Percentiles rank a stretch among this genome's conserved stretches.
phyloP scores from a whole-genome alignment of 768 basidiomycete species.

The Cystobasidium tubakii region DNA sequence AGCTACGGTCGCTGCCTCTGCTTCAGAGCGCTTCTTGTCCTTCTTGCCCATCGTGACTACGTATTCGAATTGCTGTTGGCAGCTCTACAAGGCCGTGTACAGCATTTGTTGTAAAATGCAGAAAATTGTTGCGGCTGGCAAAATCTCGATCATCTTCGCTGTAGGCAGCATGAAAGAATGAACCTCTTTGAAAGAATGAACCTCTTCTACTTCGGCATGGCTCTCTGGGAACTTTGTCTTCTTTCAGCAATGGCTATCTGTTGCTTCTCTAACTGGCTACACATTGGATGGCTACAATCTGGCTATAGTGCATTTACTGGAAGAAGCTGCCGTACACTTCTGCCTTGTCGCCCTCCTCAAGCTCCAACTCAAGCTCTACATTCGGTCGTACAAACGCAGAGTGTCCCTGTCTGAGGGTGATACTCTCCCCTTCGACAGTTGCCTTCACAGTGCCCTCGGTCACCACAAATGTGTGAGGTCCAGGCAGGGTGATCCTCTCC shows the following conservation, averaged over 20 bases:
- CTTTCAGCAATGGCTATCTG: too few relatives aligned
- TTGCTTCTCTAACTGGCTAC: neutral
- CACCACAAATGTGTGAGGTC: slow-evolving; percentile 39
- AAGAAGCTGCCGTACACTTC: slow-evolving; percentile 43
- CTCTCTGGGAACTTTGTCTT: too few relatives aligned
- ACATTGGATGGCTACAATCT: neutral
- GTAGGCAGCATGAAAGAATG: too few relatives aligned
- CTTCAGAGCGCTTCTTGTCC: slow-evolving; percentile 22
- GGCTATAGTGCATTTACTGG: slow-evolving; percentile 7
- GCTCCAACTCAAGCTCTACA: slow-evolving; percentile 27
- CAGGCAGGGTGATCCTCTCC: slow-evolving; percentile 32
- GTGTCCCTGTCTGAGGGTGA: slow-evolving; percentile 37
- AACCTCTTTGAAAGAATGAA: neutral
- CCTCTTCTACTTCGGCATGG: too few relatives aligned
- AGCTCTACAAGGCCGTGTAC: neutral
- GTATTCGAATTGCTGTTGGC: neutral
- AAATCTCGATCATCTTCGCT: neutral
- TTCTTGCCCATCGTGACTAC: slow-evolving; percentile 19
- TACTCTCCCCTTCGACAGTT: slow-evolving; percentile 18
- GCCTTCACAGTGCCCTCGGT: slow-evolving; percentile 36
- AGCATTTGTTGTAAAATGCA: neutral
- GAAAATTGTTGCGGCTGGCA: neutral
- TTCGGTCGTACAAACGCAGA: slow-evolving; percentile 37
- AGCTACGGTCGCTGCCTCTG: neutral
- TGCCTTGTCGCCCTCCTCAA: neutral